Evolutionary conservation across 352 stramenopile genomes (phyloP), one percentile per base, ranked within the genome.

Genomic region (Pythium brachiatum): DNA sequence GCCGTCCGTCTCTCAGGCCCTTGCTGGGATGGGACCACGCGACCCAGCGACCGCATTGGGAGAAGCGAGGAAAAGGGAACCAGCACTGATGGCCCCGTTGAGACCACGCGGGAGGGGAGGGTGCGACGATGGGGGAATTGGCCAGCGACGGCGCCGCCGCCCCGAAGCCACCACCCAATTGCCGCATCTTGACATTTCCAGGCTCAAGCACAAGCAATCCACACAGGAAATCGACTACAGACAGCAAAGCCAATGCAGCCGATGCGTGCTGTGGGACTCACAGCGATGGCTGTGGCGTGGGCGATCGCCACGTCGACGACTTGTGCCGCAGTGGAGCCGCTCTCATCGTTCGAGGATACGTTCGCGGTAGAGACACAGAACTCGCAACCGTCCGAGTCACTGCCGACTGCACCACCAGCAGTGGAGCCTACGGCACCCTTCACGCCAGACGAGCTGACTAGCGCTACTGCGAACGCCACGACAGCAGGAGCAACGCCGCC

Each of bases 161-260:
- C 41, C 4, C n/a, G 41, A 39, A 39, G 34, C 39, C 13, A 50
- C n/a, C 23, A 32, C 44, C 23, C 21, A 52, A 23, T 21, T 32
- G 25, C 21, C 21, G 6, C 44, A 52, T 52, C 44, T 32, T 52
- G 44, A 52, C 44, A 52, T 52, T 52, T 32, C 12, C 44, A 29
- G 44, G 21, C 44, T 31, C 44, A 23, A 29, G 23, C 44, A 9
- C 44, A 52, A 48, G 41, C 20, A 1, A 9, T 26, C 20, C 21
- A 11, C 23, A 0, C 31, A 52, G 3, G 7, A 21, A n/a, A 7
- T 26, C 20, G 29, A 41, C 34, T 16, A 26, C 18, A 47, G 25
- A 52, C 21, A 52, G 13, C 20, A 16, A 52, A 27, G 7, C 6
- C 44, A 9, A 52, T 32, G 25, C 21, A 32, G 15, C 21, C 21